These are phyloP conservation scores for Tirmania nivea DNA, from an alignment of 495 filamentous ascomycete genomes.

Conservation along the genomic window DNA sequence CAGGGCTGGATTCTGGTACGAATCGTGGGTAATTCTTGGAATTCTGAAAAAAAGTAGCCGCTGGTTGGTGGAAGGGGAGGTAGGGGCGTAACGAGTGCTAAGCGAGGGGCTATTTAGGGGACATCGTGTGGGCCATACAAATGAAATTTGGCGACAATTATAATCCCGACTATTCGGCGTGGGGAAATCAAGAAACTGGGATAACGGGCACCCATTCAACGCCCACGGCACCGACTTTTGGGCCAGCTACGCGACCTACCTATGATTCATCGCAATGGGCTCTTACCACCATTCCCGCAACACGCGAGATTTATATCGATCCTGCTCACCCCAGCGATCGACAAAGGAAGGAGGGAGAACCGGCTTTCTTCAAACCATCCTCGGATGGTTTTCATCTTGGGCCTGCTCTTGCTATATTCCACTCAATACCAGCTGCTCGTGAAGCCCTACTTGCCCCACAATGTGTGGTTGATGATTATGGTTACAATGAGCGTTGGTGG, in stretches of 20 bases:
- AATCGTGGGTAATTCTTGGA: background rate
- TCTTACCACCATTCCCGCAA: slow-evolving; percentile 37
- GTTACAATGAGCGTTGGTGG: slow-evolving; percentile 64
- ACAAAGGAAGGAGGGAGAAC: slow-evolving; percentile 33
- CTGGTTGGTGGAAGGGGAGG: too few species aligned
- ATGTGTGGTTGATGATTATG: slow-evolving; percentile 37
- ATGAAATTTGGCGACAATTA: slow-evolving; percentile 11
- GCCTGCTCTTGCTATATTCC: slow-evolving; percentile 53
- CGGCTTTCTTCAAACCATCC: slow-evolving; percentile 52
- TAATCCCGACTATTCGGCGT: slow-evolving; percentile 13
- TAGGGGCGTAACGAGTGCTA: too few species aligned
- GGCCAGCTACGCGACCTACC: slow-evolving; percentile 45
- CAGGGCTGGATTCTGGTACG: background rate
- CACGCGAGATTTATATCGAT: slow-evolving; percentile 38
- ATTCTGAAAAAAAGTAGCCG: too few species aligned
- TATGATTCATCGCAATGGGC: slow-evolving; percentile 60
- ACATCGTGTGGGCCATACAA: slow-evolving; percentile 28
- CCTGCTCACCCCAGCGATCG: slow-evolving; percentile 37
- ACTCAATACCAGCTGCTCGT: slow-evolving; percentile 59
- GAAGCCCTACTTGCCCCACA: slow-evolving; percentile 44
- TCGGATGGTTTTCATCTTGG: slow-evolving; percentile 38
- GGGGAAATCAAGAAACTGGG: slow-evolving; percentile 32
- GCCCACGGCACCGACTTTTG: slow-evolving; percentile 33
- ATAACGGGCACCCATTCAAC: slow-evolving; percentile 24
- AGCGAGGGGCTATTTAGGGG: background rate